These are phyloP conservation scores for Cicer bijugum DNA, from an alignment of 306 rosid genomes.

Conservation along the genomic window DNA sequence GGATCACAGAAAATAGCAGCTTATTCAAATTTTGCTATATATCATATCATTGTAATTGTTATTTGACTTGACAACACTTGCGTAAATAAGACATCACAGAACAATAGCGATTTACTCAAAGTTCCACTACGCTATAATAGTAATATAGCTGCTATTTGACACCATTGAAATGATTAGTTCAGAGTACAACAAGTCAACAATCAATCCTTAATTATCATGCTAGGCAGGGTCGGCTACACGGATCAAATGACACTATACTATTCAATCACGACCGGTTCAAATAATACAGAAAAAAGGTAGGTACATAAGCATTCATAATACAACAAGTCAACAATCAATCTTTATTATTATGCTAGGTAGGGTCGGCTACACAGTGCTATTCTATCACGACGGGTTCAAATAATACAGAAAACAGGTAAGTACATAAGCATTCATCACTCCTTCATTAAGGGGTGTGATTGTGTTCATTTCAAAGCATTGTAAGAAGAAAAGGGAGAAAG, in stretches of 20 bases:
- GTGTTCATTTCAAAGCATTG: slow-evolving; percentile 13
- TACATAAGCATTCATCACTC: slow-evolving; percentile 3
- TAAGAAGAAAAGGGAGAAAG: neutral
- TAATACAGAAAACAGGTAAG: neutral
- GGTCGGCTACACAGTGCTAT: too few species aligned
- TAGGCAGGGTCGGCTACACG: too few species aligned
- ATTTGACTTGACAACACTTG: neutral
- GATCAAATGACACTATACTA: too few species aligned
- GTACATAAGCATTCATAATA: neutral
- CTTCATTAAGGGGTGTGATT: slow-evolving; percentile 3
- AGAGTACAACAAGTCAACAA: too few species aligned
- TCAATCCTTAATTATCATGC: too few species aligned
- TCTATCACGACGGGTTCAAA: neutral
- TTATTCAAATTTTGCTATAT: too few species aligned
- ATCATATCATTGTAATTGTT: too few species aligned
- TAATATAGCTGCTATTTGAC: neutral
- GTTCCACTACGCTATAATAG: neutral
- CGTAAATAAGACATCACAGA: neutral
- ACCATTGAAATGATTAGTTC: neutral
- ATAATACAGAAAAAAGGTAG: neutral
- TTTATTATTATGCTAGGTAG: too few species aligned
- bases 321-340: too few species aligned
- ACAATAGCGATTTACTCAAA: neutral
- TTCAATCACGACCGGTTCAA: neutral
- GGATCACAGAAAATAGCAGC: too few species aligned